Evolutionary conservation across 2,329 filamentous ascomycete species (phyloP), one percentile per base, ranked within the genome.

Genomic region (Zymoseptoria tritici): DNA sequence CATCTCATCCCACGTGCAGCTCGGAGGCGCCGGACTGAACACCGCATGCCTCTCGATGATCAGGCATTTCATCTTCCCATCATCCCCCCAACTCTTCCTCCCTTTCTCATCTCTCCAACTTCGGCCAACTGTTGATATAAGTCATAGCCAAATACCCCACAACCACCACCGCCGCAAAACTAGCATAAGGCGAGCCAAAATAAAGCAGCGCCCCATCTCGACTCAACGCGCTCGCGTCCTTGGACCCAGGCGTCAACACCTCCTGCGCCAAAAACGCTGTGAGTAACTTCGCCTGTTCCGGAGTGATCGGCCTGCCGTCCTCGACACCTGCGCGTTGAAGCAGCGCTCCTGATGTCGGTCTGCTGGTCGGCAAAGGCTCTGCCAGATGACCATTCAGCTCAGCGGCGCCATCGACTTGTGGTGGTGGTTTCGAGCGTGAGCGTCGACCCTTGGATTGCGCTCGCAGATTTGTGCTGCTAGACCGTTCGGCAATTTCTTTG

Each of bases 401-500:
- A 21, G 58, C 31, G 21, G 56, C 57, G 42, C 61, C 59, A 36
- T 66, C 62, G 62, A 57, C 63, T 63, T 49, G 63, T 63, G 54
- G 54, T 52, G 62, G 57, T 20, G 52, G 55, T 19, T 61, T 63
- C 5, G 57, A 57, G 13, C 36, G 36, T 21, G 63, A 61, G n/a
- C 56, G 52, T 42, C 57, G 58, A 2, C 61, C 54, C 13, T 62
- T 63, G 1, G 64, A 59, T 16, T 61, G 50, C 9, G 67, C 62
- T 2, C 53, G 57, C 49, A 57, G 24, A 9, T 22, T 60, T 19
- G 63, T 51, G 29, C 24, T 57, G 22, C 22, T 31, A 6, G 59
- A 42, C 42, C 60, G 13, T 29, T 67, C 80, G 65, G 83, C 83
- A 66, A 86, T 85, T 66, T 91, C 86, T 67, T 80, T 81, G 57